Percentiles rank a stretch among this genome's conserved stretches.
phyloP scores from a whole-genome alignment of 805 yeast genomes.

The Wickerhamomyces hampshirensis region DNA sequence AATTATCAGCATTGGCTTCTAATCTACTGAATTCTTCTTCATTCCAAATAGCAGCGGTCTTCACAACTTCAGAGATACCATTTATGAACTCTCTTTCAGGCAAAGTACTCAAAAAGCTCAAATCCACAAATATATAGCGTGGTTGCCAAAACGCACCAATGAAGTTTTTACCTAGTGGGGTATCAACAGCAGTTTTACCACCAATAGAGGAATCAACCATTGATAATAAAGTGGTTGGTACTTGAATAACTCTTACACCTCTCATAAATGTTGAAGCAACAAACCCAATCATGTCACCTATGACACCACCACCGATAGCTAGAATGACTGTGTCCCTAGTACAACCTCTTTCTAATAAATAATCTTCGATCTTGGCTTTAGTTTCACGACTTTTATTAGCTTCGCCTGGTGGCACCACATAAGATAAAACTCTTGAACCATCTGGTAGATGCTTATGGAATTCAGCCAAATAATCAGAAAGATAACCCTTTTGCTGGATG shows the following conservation, averaged over 20 bases:
- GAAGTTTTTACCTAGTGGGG: constrained; percentile 92
- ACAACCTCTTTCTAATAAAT: constrained; percentile 73
- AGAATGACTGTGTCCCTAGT: constrained; percentile 92
- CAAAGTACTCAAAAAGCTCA: constrained; percentile 78
- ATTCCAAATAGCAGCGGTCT: constrained; percentile 98
- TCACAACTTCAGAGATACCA: constrained; percentile 97
- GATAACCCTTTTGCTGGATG: constrained; percentile 61
- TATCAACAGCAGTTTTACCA: constrained; percentile 97
- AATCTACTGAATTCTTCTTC: constrained; percentile 81
- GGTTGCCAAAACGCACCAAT: constrained; percentile 99
- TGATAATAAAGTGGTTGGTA: constrained; percentile 89
- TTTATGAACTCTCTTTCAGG: constrained; percentile 94
- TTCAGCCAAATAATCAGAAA: constrained; percentile 38
- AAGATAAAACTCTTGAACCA: constrained; percentile 62
- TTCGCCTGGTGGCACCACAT: constrained; percentile 88
- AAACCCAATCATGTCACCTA: constrained; percentile 98
- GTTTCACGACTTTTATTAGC: constrained; percentile 82
- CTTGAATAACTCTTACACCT: constrained; percentile 89
- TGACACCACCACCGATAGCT: constrained; percentile 97
- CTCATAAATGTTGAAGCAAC: constrained; percentile 99
- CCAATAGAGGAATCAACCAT: constrained; percentile 99
- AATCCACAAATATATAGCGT: constrained; percentile 78
- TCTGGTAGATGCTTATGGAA: constrained; percentile 43
- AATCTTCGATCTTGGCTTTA: constrained; percentile 92
- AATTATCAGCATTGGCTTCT: constrained; percentile 67